Percentiles rank a stretch among this genome's conserved stretches.
Conservation (phyloP, 345 rosid species). For the Linum usitatissimum region DNA sequence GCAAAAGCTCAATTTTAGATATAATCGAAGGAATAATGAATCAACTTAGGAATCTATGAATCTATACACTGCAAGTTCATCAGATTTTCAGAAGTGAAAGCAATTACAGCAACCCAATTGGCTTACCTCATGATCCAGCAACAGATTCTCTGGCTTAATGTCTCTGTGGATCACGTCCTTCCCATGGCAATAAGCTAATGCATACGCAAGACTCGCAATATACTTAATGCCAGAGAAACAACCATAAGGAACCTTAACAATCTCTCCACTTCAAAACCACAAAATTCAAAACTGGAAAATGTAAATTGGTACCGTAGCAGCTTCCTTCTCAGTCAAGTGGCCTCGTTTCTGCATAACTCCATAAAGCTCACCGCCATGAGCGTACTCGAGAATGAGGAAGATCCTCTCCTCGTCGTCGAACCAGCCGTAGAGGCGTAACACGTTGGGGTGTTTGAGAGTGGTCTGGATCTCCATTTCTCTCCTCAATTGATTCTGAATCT, state of each 20-base stretch:
- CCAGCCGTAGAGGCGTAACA: conserved; percentile 80
- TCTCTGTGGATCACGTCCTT: conserved; percentile 95
- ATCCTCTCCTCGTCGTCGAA: conserved; percentile 65
- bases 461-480: conserved; percentile 92
- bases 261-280: not conserved
- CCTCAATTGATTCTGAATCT: conserved; percentile 63
- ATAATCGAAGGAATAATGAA: too few species aligned
- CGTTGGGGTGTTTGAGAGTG: conserved; percentile 55
- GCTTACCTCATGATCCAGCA: conserved; percentile 90
- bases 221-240: conserved; percentile 30
- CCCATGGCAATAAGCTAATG: conserved; percentile 81
- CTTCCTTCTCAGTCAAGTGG: conserved; percentile 51
- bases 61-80: too few species aligned
- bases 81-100: too few species aligned
- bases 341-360: conserved; percentile 46
- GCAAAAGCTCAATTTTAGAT: not conserved
- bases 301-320: conserved; percentile 53
- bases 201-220: conserved; percentile 77
- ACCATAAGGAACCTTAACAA: not conserved
- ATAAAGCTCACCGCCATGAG: conserved; percentile 84
- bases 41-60: too few species aligned
- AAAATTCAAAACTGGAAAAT: not conserved
- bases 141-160: conserved; percentile 88
- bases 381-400: conserved; percentile 90
- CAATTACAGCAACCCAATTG: not conserved